Evolutionary conservation across 139 green algal species (phyloP), one percentile per base, ranked within the genome.

Genomic region (Chlorella sp.): DNA sequence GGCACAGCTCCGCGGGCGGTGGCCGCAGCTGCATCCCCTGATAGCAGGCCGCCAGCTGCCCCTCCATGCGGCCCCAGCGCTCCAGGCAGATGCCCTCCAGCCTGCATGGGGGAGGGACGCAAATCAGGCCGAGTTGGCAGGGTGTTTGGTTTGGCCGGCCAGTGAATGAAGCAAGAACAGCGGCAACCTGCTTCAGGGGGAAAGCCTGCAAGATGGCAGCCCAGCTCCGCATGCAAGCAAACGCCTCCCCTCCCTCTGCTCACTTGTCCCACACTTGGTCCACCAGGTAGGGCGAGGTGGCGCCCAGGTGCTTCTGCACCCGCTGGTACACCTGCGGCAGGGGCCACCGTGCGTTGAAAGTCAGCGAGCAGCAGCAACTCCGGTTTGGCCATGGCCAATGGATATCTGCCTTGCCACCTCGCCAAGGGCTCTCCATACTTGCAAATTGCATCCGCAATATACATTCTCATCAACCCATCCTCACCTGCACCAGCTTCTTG

Each of bases 271-370:
- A 92, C 36, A 92, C 87, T 26, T 77, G 65, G 0, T 73, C 87
- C 36, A 87, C 76, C 7, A 92, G 76, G 41, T 73, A 48, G 30
- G 89, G 88, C 28, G 76, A 79, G 46, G 64, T 89, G 67, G 60
- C 60, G 40, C 81, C 85, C 73, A 92, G 76, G 76, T 92, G 89
- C 88, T 92, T 92, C 41, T 75, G 44, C 5, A 90, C 80, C 62
- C 88, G 80, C 56, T 83, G 77, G 77, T 83, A 22, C 38, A 76
- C 69, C 38, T 76, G 38, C 38, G n/a, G 69, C 69, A 43, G n/a
- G 16, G 14, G 9, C n/a, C n/a, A n/a, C n/a, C n/a, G n/a, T n/a
- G n/a, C n/a, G n/a, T n/a, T n/a, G n/a, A n/a, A n/a, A n/a, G n/a
- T n/a, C n/a, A n/a, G n/a, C n/a, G n/a, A n/a, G n/a, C n/a, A n/a